Evolutionary conservation across 1,284 basidiomycete species (phyloP), one percentile per base, ranked within the genome.

Genomic region (Volvariella surrecta): DNA sequence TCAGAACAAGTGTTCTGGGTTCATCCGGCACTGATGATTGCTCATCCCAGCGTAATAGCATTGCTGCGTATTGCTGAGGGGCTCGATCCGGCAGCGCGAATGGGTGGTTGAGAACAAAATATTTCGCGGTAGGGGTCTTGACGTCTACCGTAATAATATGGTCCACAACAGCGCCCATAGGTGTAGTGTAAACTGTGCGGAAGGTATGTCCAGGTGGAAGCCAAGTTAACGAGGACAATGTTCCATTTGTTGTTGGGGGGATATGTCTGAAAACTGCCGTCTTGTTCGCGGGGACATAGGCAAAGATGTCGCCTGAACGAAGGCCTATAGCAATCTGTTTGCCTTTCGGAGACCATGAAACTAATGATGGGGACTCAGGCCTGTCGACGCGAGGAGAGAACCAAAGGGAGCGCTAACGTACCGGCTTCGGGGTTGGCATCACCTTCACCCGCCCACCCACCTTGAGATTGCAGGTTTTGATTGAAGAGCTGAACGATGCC

Each of bases 341-440:
- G 37, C 89, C 89, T 57, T 88, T 89, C 1, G 87, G 81, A 2
- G 89, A 91, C 89, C 89, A 92, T 16, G 79, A 76, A 3, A 82
- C 82, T 83, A 45, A 15, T 37, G 37, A 0, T n/a, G 30, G 38
- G 57, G 15, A 54, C 47, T 46, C 24, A 47, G 21, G 48, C 42
- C n/a, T n/a, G n/a, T 31, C 45, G 31, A 41, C 37, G 30, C 41
- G 2, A 6, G n/a, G 42, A 39, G 24, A 37, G 40, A 41, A 16
- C 21, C 9, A 43, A 15, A 9, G 37, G 37, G 22, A 15, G 38
- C 4, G n/a, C n/a, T n/a, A n/a, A 66, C 79, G 45, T 47, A 86
- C 84, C 64, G 46, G 77, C 68, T 13, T 71, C 71, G 0, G 80
- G 78, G 28, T 64, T 68, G 11, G 71, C 68, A 45, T 70, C 68